Percentiles rank a stretch among this genome's conserved stretches.
These are phyloP conservation scores for Knoxdaviesia capensis DNA, from an alignment of 2,329 filamentous ascomycete genomes.

Conservation along the genomic window DNA sequence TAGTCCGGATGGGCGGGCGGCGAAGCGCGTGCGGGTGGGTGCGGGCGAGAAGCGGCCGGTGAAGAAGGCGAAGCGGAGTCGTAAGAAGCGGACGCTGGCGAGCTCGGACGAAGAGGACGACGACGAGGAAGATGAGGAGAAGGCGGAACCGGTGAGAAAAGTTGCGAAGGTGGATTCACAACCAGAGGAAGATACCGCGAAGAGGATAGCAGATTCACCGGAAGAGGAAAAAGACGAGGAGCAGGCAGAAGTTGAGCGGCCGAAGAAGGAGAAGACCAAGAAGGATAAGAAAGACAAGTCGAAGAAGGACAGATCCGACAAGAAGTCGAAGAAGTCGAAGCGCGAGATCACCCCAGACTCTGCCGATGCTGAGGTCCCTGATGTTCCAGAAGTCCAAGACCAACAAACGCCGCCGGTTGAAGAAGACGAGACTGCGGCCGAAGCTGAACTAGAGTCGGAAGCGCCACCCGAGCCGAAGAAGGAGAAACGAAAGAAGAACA, in stretches of 20 bases:
- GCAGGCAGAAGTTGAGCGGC: conserved; percentile 3
- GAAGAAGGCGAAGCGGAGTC: conserved; percentile 1
- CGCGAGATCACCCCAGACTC: not conserved
- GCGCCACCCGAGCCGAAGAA: conserved; percentile 3
- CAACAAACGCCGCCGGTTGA: not conserved
- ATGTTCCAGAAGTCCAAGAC: not conserved
- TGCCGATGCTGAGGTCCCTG: not conserved
- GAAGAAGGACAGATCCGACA: too few relatives aligned
- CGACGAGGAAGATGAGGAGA: not conserved
- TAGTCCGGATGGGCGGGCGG: too few relatives aligned
- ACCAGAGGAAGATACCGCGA: conserved; percentile 4
- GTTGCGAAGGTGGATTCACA: not conserved
- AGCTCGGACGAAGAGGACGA: not conserved
- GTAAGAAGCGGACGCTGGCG: not conserved
- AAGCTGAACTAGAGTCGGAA: not conserved
- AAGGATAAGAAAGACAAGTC: conserved; percentile 5
- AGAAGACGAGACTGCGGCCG: not conserved
- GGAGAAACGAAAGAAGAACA: conserved; percentile 13
- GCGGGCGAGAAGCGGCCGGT: not conserved
- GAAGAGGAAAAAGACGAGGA: conserved; percentile 8
- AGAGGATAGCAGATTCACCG: conserved; percentile 7
- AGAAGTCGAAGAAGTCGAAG: not conserved
- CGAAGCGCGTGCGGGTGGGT: not conserved
- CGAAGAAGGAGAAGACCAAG: conserved; percentile 4
- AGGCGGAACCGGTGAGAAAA: not conserved